phyloP scores from a whole-genome alignment of 2,329 filamentous ascomycete species.

The Neofusicoccum sp. region DNA sequence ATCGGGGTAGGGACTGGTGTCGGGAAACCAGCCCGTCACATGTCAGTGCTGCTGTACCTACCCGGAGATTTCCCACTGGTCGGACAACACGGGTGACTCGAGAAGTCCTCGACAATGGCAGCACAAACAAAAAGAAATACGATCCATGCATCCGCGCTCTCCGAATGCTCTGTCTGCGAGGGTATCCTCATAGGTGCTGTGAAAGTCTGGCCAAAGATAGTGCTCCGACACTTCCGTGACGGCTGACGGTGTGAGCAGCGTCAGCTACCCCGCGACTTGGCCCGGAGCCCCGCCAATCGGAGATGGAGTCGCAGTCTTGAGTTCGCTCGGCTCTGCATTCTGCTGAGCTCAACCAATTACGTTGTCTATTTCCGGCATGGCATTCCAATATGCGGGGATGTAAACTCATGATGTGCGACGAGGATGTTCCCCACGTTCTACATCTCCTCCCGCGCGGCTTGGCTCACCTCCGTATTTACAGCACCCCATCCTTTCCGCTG shows the following conservation, averaged over 20 bases:
- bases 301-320: not conserved
- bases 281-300: not conserved
- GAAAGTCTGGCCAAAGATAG: too few relatives aligned
- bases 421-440: conserved; percentile 11
- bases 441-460: not conserved
- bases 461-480: not conserved
- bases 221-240: not conserved
- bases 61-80: too few relatives aligned
- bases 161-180: too few relatives aligned
- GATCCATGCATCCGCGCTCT: too few relatives aligned
- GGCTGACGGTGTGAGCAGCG: not conserved
- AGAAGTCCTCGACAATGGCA: too few relatives aligned
- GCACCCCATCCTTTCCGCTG: not conserved
- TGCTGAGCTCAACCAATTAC: not conserved
- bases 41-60: too few relatives aligned
- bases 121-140: too few relatives aligned
- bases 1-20: too few relatives aligned
- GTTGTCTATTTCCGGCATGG: not conserved
- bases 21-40: too few relatives aligned
- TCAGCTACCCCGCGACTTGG: conserved; percentile 13
- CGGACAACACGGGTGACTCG: too few relatives aligned
- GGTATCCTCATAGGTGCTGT: too few relatives aligned
- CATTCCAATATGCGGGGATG: conserved; percentile 13
- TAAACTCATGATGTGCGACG: not conserved
- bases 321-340: conserved; percentile 2